Evolutionary conservation across 139 green algal species (phyloP).

Genomic region (Eudorina sp.): DNA sequence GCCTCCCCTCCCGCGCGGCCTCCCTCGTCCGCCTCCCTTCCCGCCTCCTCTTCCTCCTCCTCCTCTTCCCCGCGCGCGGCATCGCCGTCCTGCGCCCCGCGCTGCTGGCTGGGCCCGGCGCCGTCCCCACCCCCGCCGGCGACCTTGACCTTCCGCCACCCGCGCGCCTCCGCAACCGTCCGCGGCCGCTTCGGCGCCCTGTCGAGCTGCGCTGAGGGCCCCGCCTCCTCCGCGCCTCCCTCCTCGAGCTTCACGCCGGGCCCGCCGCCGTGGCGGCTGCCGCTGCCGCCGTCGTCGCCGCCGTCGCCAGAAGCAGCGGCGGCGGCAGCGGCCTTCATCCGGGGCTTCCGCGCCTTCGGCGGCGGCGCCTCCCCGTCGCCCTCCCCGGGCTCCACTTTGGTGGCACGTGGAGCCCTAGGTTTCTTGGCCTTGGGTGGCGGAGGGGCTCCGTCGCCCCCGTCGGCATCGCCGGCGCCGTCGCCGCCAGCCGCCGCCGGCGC

Average conservation of each 20-base stretch:
- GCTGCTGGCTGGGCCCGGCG: background rate
- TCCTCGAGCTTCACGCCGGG: background rate
- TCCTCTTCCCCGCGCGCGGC: background rate
- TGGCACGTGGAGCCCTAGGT: background rate
- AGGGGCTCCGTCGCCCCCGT: background rate
- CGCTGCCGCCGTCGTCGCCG: background rate
- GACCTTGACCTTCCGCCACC: background rate
- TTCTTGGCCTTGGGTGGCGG: conserved; percentile 16
- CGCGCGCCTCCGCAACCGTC: background rate
- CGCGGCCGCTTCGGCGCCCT: background rate
- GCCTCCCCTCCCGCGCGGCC: background rate
- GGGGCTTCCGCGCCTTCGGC: background rate
- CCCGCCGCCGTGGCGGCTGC: background rate
- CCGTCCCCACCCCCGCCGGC: background rate
- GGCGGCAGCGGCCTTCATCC: background rate
- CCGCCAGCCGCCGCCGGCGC: background rate
- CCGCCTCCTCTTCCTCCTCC: background rate
- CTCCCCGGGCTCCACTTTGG: background rate
- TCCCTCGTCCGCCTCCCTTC: background rate
- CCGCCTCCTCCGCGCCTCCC: background rate
- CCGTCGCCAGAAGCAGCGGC: background rate
- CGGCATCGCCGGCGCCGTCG: background rate
- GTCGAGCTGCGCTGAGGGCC: background rate
- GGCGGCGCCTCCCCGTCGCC: background rate
- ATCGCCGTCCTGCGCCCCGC: background rate